These are phyloP conservation scores for Neostapfia colusana DNA, from an alignment of 176 grass and related monocot species.

Conservation along the genomic window DNA sequence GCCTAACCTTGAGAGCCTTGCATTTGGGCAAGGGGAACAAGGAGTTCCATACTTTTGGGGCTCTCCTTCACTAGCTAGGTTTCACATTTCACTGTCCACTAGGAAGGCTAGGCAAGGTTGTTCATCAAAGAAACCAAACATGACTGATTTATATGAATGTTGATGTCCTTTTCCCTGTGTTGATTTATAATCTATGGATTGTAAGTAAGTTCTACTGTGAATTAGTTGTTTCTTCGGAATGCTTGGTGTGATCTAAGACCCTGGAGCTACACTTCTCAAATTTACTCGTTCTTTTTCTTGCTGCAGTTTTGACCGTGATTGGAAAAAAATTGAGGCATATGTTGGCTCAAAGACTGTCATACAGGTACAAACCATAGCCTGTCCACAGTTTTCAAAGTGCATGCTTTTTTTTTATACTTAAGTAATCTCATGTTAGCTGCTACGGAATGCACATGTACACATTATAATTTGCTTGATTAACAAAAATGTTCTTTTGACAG, in stretches of 20 bases:
- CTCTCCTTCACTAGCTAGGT: no score
- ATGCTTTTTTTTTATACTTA: not conserved
- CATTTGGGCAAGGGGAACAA: no score
- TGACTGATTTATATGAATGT: not conserved
- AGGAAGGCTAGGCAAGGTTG: no score
- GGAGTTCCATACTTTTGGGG: no score
- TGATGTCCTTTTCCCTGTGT: not conserved
- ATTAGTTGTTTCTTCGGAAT: not conserved
- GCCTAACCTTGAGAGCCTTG: no score
- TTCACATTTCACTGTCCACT: no score
- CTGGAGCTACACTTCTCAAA: not conserved
- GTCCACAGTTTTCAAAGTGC: not conserved
- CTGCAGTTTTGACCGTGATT: conserved; percentile 85
- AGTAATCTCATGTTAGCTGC: not conserved
- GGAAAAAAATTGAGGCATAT: conserved; percentile 86
- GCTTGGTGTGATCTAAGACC: not conserved
- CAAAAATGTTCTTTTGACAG: conserved; percentile 40
- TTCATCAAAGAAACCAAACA: no score
- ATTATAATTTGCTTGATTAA: not conserved
- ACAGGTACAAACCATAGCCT: conserved; percentile 52
- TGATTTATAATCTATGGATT: conserved; percentile 11
- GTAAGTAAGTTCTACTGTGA: not conserved
- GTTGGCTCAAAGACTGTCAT: conserved; percentile 90
- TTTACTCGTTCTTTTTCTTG: conserved; percentile 19
- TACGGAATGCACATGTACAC: not conserved